Conservation (phyloP, 805 yeast genomes). For the Saccharomycopsis fermentans region DNA sequence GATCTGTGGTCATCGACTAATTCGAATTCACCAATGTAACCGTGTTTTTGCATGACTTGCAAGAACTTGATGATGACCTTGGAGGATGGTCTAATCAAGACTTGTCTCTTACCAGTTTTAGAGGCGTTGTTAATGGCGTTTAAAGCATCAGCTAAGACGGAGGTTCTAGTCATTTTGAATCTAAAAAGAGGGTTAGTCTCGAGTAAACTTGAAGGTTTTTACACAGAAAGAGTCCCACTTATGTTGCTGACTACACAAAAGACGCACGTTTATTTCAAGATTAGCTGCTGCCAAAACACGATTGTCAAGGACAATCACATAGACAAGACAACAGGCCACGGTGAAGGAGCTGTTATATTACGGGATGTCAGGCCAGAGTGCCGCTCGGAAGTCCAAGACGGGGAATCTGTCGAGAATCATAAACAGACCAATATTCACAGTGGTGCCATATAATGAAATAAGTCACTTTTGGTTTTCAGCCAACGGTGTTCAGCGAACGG, state of each 20-base stretch:
- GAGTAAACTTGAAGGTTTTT: neutral
- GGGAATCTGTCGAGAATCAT: neutral
- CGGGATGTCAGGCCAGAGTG: neutral
- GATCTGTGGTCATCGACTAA: constrained; percentile 98
- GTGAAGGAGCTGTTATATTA: too few relatives aligned
- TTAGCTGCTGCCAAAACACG: too few relatives aligned
- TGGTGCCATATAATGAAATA: neutral
- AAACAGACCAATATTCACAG: neutral
- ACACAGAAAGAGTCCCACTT: too few relatives aligned
- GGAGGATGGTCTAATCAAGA: constrained; percentile 94
- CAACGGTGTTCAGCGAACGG: too few relatives aligned
- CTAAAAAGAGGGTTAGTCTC: neutral
- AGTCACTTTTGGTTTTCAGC: too few relatives aligned
- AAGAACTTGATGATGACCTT: constrained; percentile 96
- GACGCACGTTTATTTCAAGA: too few relatives aligned
- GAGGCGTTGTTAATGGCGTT: constrained; percentile 98
- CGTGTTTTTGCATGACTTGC: constrained; percentile 96
- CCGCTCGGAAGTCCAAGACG: too few relatives aligned
- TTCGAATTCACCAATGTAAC: constrained; percentile 98
- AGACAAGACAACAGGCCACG: too few relatives aligned
- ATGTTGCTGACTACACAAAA: too few relatives aligned
- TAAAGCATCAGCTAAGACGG: constrained; percentile 97
- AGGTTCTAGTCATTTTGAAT: constrained; percentile 84
- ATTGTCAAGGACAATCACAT: too few relatives aligned
- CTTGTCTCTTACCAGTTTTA: constrained; percentile 99